Conservation (phyloP, 805 yeast genomes). For the Candida incommunis region DNA sequence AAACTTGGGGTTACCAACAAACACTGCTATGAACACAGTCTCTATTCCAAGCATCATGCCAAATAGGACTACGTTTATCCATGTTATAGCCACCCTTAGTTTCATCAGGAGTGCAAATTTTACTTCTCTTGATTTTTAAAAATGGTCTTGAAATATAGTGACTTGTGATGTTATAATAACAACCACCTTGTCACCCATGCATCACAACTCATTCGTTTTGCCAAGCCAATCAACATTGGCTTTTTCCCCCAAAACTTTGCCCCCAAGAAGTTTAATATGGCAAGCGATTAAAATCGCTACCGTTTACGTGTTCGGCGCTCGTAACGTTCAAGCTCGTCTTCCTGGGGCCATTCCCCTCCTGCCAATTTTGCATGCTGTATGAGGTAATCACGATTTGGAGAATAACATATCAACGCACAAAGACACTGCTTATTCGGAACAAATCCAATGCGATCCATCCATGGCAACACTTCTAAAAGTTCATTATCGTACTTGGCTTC, state of each 20-base stretch:
- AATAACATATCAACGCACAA: constrained; percentile 23
- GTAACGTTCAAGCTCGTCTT: neutral
- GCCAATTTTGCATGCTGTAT: neutral
- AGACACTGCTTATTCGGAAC: constrained; percentile 29
- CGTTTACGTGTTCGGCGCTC: neutral
- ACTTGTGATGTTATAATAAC: too few relatives aligned
- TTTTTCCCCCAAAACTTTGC: too few relatives aligned
- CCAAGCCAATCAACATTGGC: too few relatives aligned
- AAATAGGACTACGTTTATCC: constrained; percentile 8
- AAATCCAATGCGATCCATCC: constrained; percentile 38
- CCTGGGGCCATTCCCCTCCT: neutral
- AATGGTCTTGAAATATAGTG: too few relatives aligned
- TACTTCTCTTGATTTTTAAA: too few relatives aligned
- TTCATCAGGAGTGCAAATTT: too few relatives aligned
- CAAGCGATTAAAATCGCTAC: too few relatives aligned
- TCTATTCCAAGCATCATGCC: constrained; percentile 15
- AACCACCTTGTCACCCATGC: too few relatives aligned
- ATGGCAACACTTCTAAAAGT: constrained; percentile 33
- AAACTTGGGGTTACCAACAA: constrained; percentile 8
- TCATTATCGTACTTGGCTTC: constrained; percentile 34
- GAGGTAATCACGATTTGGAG: constrained; percentile 15
- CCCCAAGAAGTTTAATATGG: too few relatives aligned
- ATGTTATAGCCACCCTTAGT: constrained; percentile 3
- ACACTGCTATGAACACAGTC: constrained; percentile 12
- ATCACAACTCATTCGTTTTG: too few relatives aligned